Evolutionary conservation across 1,284 basidiomycete genomes (phyloP), one percentile per base, ranked within the genome.

Genomic region (Ganoderma meredithae): DNA sequence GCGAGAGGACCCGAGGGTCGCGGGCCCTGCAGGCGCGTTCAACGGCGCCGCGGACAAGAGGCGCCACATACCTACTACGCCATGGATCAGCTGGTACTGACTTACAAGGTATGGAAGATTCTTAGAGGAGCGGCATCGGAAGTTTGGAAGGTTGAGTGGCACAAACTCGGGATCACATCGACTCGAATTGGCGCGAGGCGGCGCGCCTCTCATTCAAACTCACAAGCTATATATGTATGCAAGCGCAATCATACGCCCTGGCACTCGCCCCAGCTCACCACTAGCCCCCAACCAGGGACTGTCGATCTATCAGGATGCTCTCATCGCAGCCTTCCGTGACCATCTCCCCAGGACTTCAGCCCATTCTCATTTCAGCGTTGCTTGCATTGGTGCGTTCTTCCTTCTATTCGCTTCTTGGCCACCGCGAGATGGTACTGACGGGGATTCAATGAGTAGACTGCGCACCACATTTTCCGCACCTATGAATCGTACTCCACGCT

Each of bases 401-500:
- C 22, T 8, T 13, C 12, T 3, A 13, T 25, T 49, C 12, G 22
- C 47, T 5, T 47, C n/a, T 22, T 47, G 8, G 12, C 1, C 10
- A 12, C 25, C 47, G 13, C 47, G 12, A 49, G 13, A 10, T 12
- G 25, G 22, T 49, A 10, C 22, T 25, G 10, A 49, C 10, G 2
- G 3, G 8, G n/a, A 19, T 49, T 49, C 47, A 9, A 12, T 36
- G 36, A 36, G 10, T 25, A 49, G 47, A 12, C 25, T 12, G 22
- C 47, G 4, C 47, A 49, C 12, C 47, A 25, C 10, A 49, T 49
- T 12, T 49, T 49, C 10, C 47, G 47, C 22, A 25, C 47, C 9
- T 9, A 62, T 44, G 62, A 63, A 15, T 53, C 62, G 33, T 65
- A 60, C 33, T 56, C 59, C 0, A 59, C 65, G 15, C 15, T 60